Evolutionary conservation across 2,329 filamentous ascomycete species (phyloP), one percentile per base, ranked within the genome.

Genomic region (Fusarium sp.): DNA sequence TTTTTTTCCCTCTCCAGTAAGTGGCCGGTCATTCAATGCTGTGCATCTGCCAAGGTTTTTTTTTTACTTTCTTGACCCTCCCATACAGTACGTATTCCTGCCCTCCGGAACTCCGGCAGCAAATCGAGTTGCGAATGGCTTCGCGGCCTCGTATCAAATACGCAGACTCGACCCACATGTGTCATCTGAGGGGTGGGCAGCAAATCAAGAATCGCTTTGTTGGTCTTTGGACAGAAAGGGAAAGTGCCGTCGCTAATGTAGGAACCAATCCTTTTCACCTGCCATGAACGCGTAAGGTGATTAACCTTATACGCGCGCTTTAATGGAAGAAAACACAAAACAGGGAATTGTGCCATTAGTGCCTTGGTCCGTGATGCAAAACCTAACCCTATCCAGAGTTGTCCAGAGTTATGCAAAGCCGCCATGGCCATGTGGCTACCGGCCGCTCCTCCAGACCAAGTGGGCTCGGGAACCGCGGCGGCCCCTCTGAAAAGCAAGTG

Each of bases 101-200:
- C 6, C 27, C 27, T 36, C 57, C 56, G 56, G 51, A 71, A 63
- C 56, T 64, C 55, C 55, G 38, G 38, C 31, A 55, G 40, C 59
- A 67, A 64, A 66, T 70, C 33, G 53, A 61, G 46, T 57, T 65
- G 65, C 69, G 59, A 60, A 72, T 67, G 72, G 65, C 74, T 62
- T 70, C 62, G 63, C 49, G 69, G 31, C 59, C 60, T 77, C 68
- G 75, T 71, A 75, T 77, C 64, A 69, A 77, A 64, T 66, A 70
- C 57, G 62, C 42, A 44, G 57, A n/a, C 33, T 46, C 17, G 58
- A 61, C 71, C 74, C 75, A 77, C 70, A 69, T 22, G 64, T 68
- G 64, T 65, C 64, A 70, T 77, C 59, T 51, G 62, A 67, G 57
- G 59, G 58, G 40, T 16, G 42, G 20, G 27, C 16, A 53, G 55